Percentiles rank a stretch among this genome's conserved stretches.
Evolutionary conservation across 352 stramenopile genomes (phyloP).

Genomic region (Phytophthora cajani): DNA sequence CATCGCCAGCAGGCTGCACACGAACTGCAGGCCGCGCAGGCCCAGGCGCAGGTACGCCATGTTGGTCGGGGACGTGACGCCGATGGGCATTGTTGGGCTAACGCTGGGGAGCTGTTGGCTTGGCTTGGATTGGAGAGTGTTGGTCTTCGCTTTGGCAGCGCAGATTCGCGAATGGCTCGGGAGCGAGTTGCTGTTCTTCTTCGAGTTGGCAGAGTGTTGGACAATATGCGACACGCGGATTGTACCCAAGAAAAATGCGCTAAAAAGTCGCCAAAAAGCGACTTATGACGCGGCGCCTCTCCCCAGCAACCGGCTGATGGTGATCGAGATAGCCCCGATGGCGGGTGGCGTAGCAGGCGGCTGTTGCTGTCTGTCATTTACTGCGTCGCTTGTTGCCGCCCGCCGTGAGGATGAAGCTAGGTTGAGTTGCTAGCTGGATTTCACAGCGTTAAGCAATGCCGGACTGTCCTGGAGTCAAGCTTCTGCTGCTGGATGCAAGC

Average conservation of each 20-base stretch:
- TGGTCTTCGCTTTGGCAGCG: conserved; percentile 1
- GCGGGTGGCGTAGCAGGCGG: background rate
- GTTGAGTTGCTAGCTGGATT: background rate
- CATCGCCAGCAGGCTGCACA: conserved; percentile 65
- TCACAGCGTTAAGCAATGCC: conserved; percentile 4
- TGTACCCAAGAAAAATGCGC: conserved; percentile 30
- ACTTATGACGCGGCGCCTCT: conserved; percentile 16
- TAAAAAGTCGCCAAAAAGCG: conserved; percentile 24
- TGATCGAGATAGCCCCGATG: background rate
- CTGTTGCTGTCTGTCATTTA: background rate
- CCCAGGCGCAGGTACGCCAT: conserved; percentile 44
- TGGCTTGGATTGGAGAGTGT: background rate
- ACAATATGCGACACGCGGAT: conserved; percentile 17
- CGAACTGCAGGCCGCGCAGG: conserved; percentile 56
- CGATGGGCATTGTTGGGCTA: conserved; percentile 21
- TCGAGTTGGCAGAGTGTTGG: conserved; percentile 10
- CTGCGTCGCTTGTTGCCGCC: background rate
- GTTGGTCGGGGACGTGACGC: conserved; percentile 27
- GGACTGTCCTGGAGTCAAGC: conserved; percentile 1
- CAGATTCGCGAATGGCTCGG: conserved; percentile 25
- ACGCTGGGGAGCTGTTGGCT: background rate
- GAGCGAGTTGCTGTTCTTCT: background rate
- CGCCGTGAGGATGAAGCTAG: conserved; percentile 13
- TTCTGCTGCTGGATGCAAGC: background rate
- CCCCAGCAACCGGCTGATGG: background rate